These are phyloP conservation scores for Climacium dendroides DNA, from an alignment of 225 moss, liverwort and hornwort species.

Conservation along the genomic window DNA sequence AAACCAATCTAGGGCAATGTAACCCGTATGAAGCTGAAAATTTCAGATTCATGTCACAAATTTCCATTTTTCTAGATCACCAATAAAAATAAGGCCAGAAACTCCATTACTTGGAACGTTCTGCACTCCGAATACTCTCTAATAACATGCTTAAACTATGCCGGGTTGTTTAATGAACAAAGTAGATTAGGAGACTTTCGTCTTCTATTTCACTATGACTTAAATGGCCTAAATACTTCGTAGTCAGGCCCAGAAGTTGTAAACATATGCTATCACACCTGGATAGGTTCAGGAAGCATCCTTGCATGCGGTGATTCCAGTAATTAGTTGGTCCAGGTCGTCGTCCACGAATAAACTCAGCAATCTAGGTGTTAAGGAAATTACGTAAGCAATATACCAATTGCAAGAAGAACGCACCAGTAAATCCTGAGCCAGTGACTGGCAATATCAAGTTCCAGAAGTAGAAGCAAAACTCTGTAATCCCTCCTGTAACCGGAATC, in stretches of 20 bases:
- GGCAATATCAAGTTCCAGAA: conserved; percentile 33
- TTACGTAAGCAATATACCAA: background rate
- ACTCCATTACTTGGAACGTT: background rate
- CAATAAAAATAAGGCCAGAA: background rate
- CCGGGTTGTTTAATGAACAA: background rate
- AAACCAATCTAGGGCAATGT: background rate
- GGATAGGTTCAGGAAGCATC: background rate
- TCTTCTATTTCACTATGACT: background rate
- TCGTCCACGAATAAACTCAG: background rate
- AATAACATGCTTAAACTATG: background rate
- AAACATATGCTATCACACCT: too few relatives aligned
- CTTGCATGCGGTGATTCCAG: background rate
- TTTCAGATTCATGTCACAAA: background rate
- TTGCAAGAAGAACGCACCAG: conserved; percentile 11
- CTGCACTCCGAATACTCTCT: background rate
- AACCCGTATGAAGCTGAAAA: background rate
- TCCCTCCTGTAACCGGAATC: conserved; percentile 17
- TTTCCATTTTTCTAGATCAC: background rate
- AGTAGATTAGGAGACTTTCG: background rate
- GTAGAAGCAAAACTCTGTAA: conserved; percentile 19
- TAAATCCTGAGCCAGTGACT: conserved; percentile 28
- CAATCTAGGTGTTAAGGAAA: background rate
- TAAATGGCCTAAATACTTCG: background rate
- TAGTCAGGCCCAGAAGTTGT: background rate
- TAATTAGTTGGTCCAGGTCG: background rate